Evolutionary conservation across 176 grass and related monocot species (phyloP), one percentile per base, ranked within the genome.

Genomic region (Musa troglodytarum): DNA sequence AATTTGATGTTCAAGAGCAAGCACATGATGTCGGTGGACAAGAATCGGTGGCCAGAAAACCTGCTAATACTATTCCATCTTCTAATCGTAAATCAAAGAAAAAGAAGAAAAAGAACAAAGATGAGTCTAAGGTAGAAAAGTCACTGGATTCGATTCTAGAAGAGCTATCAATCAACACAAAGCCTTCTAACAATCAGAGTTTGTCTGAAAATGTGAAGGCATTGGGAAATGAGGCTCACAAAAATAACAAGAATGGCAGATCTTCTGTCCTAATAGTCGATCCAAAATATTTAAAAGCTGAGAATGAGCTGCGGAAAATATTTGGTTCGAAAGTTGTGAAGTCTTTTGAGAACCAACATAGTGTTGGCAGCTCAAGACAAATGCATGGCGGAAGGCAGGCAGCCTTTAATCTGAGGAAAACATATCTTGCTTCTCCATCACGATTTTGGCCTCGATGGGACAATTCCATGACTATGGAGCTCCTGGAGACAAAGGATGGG

Each of bases 241-340:
- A 53, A 69, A 76, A 80, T 52, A 68, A 79, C 69, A 64, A 53
- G 66, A 43, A 29, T 82, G 71, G 69, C 25, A 68, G 19, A 26
- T 85, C 83, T 55, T 87, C 54, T 50, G 67, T 98, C 74, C 80
- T 99, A n/a, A 57, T 79, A 65, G 82, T 99, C 63, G 91, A 99
- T 76, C 86, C 86, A 24, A 99, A 86, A 80, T 90, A 84, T 86
- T 80, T 94, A 49, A 99, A 89, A 85, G 88, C 86, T 62, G 90
- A 94, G 82, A 94, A 99, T 83, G 95, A 99, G 81, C 89, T 99
- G 77, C 82, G 88, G 43, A 92, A 89, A 75, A 99, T 99, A 85
- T 99, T 99, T 79, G 95, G 95, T 77, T 99, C 95, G 16, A 99
- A 94, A 72, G 95, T 99, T 61, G 95, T 99, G 26, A 86, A 94